Percentiles rank a stretch among this genome's conserved stretches.
Evolutionary conservation across 208 protist species (phyloP).

Genomic region (Acanthamoeba triangularis): DNA sequence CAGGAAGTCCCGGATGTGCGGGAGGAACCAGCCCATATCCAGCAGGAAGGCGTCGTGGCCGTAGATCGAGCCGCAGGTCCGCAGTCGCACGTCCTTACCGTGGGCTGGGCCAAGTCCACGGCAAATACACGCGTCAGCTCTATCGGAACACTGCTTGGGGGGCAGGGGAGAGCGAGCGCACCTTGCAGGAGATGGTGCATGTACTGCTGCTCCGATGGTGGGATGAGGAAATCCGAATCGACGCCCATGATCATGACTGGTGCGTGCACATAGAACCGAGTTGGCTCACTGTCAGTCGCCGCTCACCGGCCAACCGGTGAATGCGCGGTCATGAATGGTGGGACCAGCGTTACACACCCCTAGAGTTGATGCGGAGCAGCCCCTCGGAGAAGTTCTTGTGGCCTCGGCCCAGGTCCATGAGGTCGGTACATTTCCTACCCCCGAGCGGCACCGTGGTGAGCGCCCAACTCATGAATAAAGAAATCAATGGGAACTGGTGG

Average conservation of each 20-base stretch:
- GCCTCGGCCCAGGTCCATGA: constrained; percentile 71
- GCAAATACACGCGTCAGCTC: not conserved
- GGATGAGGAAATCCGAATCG: constrained; percentile 59
- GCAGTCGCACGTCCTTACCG: constrained; percentile 44
- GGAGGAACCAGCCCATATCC: constrained; percentile 42
- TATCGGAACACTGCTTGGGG: not conserved
- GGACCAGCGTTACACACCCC: not conserved
- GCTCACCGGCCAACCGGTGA: not conserved
- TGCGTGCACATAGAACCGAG: no score
- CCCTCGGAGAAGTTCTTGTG: constrained; percentile 58
- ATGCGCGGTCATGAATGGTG: not conserved
- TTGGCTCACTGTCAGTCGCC: no score
- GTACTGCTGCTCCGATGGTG: constrained; percentile 61
- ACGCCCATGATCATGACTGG: constrained; percentile 70
- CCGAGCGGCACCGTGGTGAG: no score
- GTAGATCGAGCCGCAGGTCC: constrained; percentile 38
- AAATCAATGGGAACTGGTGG: not conserved
- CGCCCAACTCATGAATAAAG: not conserved
- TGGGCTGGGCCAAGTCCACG: not conserved
- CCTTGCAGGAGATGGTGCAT: constrained; percentile 67
- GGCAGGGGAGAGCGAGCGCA: not conserved
- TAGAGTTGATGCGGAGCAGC: constrained; percentile 40
- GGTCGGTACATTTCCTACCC: constrained; percentile 54
- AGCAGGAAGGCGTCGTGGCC: constrained; percentile 76
- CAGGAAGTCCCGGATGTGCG: constrained; percentile 54